Conservation (phyloP, 2,329 filamentous ascomycete species). For the Penicillium rolfsii region DNA sequence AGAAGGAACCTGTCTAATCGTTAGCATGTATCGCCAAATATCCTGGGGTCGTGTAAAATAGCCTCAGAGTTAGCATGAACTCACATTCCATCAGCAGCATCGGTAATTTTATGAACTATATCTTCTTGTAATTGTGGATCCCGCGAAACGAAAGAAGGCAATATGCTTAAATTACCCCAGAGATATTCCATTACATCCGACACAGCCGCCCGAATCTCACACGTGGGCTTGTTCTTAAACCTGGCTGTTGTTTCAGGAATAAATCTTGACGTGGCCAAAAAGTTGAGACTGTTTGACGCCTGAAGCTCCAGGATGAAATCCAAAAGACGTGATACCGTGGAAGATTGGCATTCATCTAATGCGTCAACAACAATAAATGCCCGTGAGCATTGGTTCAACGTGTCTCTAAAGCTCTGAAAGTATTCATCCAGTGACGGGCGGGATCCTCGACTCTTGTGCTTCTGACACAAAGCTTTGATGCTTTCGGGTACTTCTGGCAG, state of each 20-base stretch:
- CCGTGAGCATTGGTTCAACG: not conserved
- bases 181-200: not conserved
- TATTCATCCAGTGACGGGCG: not conserved
- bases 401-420: not conserved
- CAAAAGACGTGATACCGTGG: not conserved
- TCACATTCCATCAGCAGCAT: slow-evolving; percentile 2
- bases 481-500: not conserved
- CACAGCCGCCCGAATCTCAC: not conserved
- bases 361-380: not conserved
- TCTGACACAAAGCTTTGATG: not conserved
- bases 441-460: not conserved
- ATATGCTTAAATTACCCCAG: not conserved
- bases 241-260: not conserved
- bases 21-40: not conserved
- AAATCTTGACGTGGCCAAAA: not conserved
- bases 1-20: not conserved
- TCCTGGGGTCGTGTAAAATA: not conserved
- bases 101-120: not conserved
- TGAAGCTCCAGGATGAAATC: not conserved
- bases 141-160: not conserved
- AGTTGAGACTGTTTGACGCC: not conserved
- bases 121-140: not conserved
- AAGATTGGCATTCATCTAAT: not conserved
- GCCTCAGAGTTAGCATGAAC: not conserved
- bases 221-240: not conserved